Base-by-base conservation (phyloP, 106 monocot genomes). In the Allium fistulosum region DNA sequence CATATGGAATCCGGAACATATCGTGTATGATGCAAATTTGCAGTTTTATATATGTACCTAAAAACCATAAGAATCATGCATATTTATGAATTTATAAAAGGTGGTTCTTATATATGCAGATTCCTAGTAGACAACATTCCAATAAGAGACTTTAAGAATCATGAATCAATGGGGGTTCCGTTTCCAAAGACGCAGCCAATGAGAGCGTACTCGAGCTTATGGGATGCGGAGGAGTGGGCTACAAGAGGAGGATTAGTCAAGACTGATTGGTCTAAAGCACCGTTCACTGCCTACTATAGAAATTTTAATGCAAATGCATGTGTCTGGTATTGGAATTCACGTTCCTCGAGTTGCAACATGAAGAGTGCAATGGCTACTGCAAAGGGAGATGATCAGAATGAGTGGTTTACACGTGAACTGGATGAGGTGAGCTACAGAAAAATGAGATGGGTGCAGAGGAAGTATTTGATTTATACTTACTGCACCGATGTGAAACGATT, bases 221-320 rank as follows among this genome's bases (percentile, higher is more conserved):
- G 83, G 79, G 59, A 79, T 49, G 83, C 75, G 7, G 82, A 83
- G 11, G 69, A 62, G 51, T 81, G 81, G 83, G 83, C 83, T 7
- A 83, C 84, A 2, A 49, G 58, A 51, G 84, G 84, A 48, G 84
- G 84, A 15, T 74, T 63, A 2, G 53, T 85, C 48, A 85, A 85
- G 80, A 81, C 84, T 11, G 84, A 85, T 50, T 85, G 84, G 84
- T 60, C 45, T 8, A 15, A 59, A 48, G 84, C 84, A 2, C 84
- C 84, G 4, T 85, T 85, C 57, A 62, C 57, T 7, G 84, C 84
- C 26, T 72, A 72, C 62, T 85, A 75, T 64, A 58, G 69, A 17
- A 61, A 72, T 26, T 22, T 85, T 68, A 76, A 73, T 11, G 81
- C 74, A 10, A 27, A 81, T 48, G 73, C 72, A 11, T 84, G 84